Base-by-base conservation (phyloP, 805 yeast genomes). In the Starmerella potacharoeniae region DNA sequence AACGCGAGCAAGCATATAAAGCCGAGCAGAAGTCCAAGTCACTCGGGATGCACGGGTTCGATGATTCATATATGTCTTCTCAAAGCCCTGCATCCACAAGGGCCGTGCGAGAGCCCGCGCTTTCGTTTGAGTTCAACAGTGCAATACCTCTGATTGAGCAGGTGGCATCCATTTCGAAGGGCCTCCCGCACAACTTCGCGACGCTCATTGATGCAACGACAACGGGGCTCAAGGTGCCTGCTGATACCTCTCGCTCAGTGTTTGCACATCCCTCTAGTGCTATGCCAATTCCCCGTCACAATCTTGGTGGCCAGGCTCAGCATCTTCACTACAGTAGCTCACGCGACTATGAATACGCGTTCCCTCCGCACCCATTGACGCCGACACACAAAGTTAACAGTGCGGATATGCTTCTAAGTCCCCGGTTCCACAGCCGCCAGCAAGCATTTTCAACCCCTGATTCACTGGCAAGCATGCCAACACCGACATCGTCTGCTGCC, bases 51-150 rank as follows among this genome's bases (percentile, higher is more conserved):
- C 7, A 6, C 28, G 45, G 7, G 5, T 40, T 22, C 7, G 43
- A 40, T 22, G 45, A 42, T 33, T 13, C 33, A 14, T 29, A 44
- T 14, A 7, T 13, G 36, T 16, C 17, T 3, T 17, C 22, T 9
- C 49, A n/a, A 16, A 33, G 29, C 50, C 47, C 49, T 3, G 52
- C 53, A 2, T 84, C 96, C 0, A 86, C 96, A 0, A 74, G 73
- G 22, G 80, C 96, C 1, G 71, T 73, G 6, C 68, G 75, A 40
- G 95, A 87, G 60, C 95, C 97, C 0, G 86, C 96, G 0, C 66
- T 81, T 36, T 81, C 89, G 0, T 86, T 91, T 69, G 68, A 75
- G 41, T 87, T 77, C 61, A 84, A 86, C 65, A 55, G 62, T 34
- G 35, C 57, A 16, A 62, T 64, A 53, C 62, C 68, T 5, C 61